These are phyloP conservation scores for Penicillium crystallinum DNA, from an alignment of 495 filamentous ascomycete genomes.

Conservation along the genomic window DNA sequence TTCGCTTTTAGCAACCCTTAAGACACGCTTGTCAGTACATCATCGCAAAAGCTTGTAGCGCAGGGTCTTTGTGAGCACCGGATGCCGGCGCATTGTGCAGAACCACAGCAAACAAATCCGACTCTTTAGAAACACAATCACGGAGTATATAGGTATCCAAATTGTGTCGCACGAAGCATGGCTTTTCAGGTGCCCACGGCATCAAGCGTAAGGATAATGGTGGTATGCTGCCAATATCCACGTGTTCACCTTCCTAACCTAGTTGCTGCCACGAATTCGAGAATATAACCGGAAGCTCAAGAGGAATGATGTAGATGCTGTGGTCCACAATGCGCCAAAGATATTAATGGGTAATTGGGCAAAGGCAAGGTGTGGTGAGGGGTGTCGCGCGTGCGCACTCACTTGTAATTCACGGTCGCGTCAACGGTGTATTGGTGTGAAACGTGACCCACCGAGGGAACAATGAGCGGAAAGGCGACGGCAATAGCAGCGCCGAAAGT, in stretches of 20 bases:
- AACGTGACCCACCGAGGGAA: too few relatives aligned
- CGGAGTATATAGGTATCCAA: not conserved
- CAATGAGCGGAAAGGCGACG: not conserved
- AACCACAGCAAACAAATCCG: not conserved
- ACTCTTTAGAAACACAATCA: not conserved
- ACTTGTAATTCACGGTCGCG: constrained; percentile 9
- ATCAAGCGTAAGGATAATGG: not conserved
- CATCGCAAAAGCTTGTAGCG: not conserved
- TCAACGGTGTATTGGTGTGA: not conserved
- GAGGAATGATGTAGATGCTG: not conserved
- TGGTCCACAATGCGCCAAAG: constrained; percentile 6
- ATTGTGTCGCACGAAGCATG: not conserved
- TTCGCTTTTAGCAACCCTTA: not conserved
- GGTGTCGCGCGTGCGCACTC: constrained; percentile 16
- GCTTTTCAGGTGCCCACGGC: not conserved
- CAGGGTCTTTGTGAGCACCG: not conserved
- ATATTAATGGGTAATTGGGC: not conserved
- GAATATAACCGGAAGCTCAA: not conserved
- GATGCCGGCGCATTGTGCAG: constrained; percentile 2
- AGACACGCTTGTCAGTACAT: not conserved
- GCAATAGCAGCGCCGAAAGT: not conserved
- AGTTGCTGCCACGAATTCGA: not conserved
- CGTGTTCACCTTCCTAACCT: constrained; percentile 3
- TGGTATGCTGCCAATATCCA: not conserved
- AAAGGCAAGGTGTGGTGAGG: constrained; percentile 7